Conservation (phyloP, 306 rosid species). For the Acacia confusa region DNA sequence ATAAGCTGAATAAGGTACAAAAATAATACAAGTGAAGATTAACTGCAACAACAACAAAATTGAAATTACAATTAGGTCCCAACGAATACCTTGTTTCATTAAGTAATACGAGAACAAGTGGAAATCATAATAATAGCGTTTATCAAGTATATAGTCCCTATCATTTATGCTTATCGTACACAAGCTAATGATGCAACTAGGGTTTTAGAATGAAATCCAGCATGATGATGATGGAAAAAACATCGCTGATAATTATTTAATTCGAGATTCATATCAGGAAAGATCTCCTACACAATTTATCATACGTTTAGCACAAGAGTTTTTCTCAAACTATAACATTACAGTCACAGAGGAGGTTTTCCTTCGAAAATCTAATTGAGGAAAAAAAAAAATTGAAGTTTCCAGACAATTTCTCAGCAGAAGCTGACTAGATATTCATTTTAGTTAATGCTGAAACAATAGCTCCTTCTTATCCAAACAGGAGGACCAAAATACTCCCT, state of each 20-base stretch:
- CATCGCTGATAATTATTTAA: background rate
- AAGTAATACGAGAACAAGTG: background rate
- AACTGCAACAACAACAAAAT: conserved; percentile 48
- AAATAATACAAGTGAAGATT: conserved; percentile 51
- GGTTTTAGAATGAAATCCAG: background rate
- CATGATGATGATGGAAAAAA: background rate
- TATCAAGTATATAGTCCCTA: background rate
- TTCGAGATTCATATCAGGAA: background rate
- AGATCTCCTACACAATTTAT: background rate
- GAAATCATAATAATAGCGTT: background rate
- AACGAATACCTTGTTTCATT: background rate
- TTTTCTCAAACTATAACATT: background rate
- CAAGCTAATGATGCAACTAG: background rate
- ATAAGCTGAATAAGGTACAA: conserved; percentile 52
- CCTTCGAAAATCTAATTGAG: background rate
- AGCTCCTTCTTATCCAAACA: background rate
- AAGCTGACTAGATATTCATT: background rate
- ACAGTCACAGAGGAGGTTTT: background rate
- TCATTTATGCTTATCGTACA: background rate
- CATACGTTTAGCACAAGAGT: background rate
- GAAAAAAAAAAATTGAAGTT: background rate
- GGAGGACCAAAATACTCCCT: background rate
- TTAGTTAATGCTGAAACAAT: background rate
- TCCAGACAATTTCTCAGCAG: background rate
- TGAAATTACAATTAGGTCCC: background rate